phyloP scores from a whole-genome alignment of 495 filamentous ascomycete species.

The Lichina pygmaea region DNA sequence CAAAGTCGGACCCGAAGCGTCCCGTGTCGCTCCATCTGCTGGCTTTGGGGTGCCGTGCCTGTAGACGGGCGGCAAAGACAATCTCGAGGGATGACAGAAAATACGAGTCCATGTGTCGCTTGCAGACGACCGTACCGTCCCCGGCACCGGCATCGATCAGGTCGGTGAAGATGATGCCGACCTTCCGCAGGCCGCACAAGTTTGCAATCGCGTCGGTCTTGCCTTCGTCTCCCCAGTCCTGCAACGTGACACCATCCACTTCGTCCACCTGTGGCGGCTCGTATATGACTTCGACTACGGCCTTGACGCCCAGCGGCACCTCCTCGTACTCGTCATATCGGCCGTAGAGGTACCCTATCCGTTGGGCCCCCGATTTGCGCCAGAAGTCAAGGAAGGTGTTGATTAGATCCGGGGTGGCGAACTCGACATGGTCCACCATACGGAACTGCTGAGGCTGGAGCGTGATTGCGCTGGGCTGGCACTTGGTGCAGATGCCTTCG shows the following conservation, averaged over 20 bases:
- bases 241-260: constrained; percentile 68
- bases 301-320: constrained; percentile 84
- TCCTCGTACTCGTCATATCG: constrained; percentile 76
- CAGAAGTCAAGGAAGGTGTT: constrained; percentile 78
- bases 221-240: constrained; percentile 68
- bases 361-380: constrained; percentile 52
- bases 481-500: constrained; percentile 97
- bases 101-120: constrained; percentile 86
- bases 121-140: constrained; percentile 72
- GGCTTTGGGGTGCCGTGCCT: constrained; percentile 65
- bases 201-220: constrained; percentile 59
- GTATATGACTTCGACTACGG: constrained; percentile 92
- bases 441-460: constrained; percentile 80
- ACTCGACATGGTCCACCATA: constrained; percentile 99
- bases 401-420: constrained; percentile 54
- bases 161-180: constrained; percentile 92
- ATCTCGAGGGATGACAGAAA: constrained; percentile 84
- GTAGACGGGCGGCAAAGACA: constrained; percentile 61
- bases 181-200: constrained; percentile 64
- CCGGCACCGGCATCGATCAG: constrained; percentile 57
- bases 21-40: constrained; percentile 96
- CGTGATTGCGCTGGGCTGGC: constrained; percentile 90
- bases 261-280: constrained; percentile 84
- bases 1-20: constrained; percentile 84
- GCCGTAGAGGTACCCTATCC: constrained; percentile 78